Evolutionary conservation across 2,329 filamentous ascomycete species (phyloP), one percentile per base, ranked within the genome.

Genomic region (Colletotrichum musicola): DNA sequence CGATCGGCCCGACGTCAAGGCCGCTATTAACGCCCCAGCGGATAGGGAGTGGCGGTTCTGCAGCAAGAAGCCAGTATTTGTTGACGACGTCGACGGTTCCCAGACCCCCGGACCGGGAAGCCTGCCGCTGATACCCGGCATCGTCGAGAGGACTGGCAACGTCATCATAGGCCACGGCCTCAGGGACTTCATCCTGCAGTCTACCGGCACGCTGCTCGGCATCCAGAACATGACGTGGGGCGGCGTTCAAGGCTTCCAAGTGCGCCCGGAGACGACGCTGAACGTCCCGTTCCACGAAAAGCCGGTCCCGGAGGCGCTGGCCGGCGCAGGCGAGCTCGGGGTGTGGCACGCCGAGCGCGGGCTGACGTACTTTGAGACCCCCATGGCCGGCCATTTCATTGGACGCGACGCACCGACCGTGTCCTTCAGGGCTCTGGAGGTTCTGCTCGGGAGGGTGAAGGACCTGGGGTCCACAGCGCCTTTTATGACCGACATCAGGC

Each of bases 141-240:
- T 95, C 44, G 93, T 95, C 71, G 92, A 95, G 73, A 82, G 84
- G 38, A 92, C 92, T 1, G 84, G 91, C 49, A 90, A 91, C 71
- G 92, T 93, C 7, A 85, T 96, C 72, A 89, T 96, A 74, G 90
- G 85, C 2, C 92, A 95, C 74, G 93, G 92, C 6, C 81, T 86
- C 51, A 84, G 92, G 9, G 93, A 94, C 79, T 92, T 86, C 75
- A 85, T 92, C 68, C 83, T 93, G 12, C 82, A 90, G 25, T 82
- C 85, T 73, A 92, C 92, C 75, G 92, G 92, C 18, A 92, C 92
- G 0, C 82, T 95, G 1, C 81, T 93, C 9, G 86, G 86, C 1
- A 90, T 95, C 68, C 92, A 95, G 75, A 94, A 94, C 81, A 93
- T 95, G 90, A 94, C 92, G 0, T 95, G 90, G 89, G 88, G 88